phyloP scores from a whole-genome alignment of 2,329 filamentous ascomycete genomes.

The Verticillium isaacii region DNA sequence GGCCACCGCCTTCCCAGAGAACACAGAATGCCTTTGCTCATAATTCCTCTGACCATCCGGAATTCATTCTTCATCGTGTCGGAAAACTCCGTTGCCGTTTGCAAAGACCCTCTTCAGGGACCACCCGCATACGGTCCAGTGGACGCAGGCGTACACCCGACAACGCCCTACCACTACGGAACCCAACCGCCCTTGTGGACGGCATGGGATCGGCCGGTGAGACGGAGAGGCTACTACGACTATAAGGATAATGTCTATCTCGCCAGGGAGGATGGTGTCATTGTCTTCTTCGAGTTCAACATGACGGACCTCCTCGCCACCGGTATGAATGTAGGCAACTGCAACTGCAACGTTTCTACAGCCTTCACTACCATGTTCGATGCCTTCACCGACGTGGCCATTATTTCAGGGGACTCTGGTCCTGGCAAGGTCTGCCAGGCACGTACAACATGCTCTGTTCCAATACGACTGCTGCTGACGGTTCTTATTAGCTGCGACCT shows the following conservation, averaged over 20 bases:
- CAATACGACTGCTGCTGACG: background rate
- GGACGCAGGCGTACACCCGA: slow-evolving; percentile 30
- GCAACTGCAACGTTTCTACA: slow-evolving; percentile 70
- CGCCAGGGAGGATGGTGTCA: slow-evolving; percentile 78
- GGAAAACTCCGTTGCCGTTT: slow-evolving; percentile 51
- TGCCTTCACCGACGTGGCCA: slow-evolving; percentile 68
- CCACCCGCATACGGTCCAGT: slow-evolving; percentile 43
- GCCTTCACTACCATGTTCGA: slow-evolving; percentile 76
- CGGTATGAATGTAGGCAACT: slow-evolving; percentile 56
- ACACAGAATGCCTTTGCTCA: slow-evolving; percentile 58
- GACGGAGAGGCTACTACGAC: slow-evolving; percentile 57
- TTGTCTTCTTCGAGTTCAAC: slow-evolving; percentile 68
- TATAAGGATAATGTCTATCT: slow-evolving; percentile 78
- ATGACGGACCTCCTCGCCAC: slow-evolving; percentile 49
- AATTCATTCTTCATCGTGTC: slow-evolving; percentile 68
- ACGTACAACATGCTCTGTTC: slow-evolving; percentile 18
- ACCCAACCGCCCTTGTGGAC: slow-evolving; percentile 63
- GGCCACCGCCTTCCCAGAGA: slow-evolving; percentile 47
- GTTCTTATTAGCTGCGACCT: slow-evolving; percentile 9
- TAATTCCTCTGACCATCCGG: slow-evolving; percentile 68
- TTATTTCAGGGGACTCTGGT: slow-evolving; percentile 74
- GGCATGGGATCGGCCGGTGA: slow-evolving; percentile 75
- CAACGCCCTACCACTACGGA: slow-evolving; percentile 43
- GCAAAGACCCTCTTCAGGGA: slow-evolving; percentile 48
- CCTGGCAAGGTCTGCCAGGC: slow-evolving; percentile 73